Percentiles rank a stretch among this genome's conserved stretches.
phyloP scores from a whole-genome alignment of 768 basidiomycete genomes.

The Chalciporus sphaerocephalus region DNA sequence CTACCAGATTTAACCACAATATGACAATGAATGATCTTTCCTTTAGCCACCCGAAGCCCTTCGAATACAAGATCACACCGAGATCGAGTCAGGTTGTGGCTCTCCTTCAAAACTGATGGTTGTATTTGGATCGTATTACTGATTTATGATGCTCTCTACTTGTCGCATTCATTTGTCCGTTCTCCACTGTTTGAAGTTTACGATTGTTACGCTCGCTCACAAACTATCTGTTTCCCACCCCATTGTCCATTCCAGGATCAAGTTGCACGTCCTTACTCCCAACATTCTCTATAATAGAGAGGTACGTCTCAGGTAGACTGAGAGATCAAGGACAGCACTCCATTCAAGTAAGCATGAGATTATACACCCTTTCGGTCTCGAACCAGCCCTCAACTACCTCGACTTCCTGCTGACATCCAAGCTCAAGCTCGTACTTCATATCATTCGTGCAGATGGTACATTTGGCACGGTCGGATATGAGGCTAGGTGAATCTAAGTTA shows the following conservation, averaged over 20 bases:
- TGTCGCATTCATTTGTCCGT: too few relatives aligned
- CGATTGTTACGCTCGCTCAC: too few relatives aligned
- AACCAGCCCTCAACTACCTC: background rate
- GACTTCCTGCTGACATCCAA: constrained; percentile 21
- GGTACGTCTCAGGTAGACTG: too few relatives aligned
- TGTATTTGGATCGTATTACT: too few relatives aligned
- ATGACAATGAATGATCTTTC: background rate
- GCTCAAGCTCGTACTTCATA: constrained; percentile 9
- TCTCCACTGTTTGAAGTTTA: too few relatives aligned
- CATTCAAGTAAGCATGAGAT: too few relatives aligned
- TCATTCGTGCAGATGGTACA: constrained; percentile 24
- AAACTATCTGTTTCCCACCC: too few relatives aligned
- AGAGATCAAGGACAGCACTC: background rate
- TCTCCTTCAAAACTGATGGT: background rate
- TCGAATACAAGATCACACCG: constrained; percentile 51
- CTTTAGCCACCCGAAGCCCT: constrained; percentile 49
- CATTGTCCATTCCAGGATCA: too few relatives aligned
- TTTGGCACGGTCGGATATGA: constrained; percentile 33
- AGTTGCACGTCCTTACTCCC: too few relatives aligned
- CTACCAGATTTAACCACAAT: too few relatives aligned
- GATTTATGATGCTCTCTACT: too few relatives aligned
- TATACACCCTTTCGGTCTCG: background rate
- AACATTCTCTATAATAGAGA: too few relatives aligned
- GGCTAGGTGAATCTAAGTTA: constrained; percentile 52
- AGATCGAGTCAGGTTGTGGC: constrained; percentile 41